phyloP scores from a whole-genome alignment of 169 alveolate species.

The Blepharisma undulans region DNA sequence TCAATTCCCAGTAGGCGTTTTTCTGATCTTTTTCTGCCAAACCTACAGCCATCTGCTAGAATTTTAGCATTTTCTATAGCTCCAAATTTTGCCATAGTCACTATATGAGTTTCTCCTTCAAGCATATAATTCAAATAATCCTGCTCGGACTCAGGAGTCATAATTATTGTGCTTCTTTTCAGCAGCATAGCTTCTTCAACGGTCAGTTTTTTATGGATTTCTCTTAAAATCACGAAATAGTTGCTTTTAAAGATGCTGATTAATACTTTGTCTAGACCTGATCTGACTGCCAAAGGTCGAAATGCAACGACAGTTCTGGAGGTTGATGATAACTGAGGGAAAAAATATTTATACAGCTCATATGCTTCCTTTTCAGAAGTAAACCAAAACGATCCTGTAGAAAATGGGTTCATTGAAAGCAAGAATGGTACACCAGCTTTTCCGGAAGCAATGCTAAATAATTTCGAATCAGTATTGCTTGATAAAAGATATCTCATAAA shows the following conservation, averaged over 20 bases:
- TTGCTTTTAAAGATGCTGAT: background rate
- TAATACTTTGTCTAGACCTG: constrained; percentile 20
- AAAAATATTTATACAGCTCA: constrained; percentile 1
- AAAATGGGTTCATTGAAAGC: background rate
- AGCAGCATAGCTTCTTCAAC: background rate
- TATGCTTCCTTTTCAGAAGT: background rate
- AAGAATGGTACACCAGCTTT: constrained; percentile 14
- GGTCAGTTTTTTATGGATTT: background rate
- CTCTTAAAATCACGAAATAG: background rate
- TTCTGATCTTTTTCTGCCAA: constrained; percentile 33
- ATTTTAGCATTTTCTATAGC: constrained; percentile 2
- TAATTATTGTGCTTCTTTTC: background rate
- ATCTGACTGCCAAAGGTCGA: constrained; percentile 1
- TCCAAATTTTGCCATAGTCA: background rate
- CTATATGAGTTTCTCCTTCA: constrained; percentile 6
- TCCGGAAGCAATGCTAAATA: background rate
- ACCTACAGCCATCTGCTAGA: constrained; percentile 4
- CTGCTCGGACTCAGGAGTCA: background rate
- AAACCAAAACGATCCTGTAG: background rate
- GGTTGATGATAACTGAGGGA: background rate
- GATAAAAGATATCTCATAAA: background rate
- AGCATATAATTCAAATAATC: background rate
- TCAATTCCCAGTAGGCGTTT: background rate
- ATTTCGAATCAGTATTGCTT: background rate
- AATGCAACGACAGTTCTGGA: constrained; percentile 11